These are phyloP conservation scores for Mucor racemosus DNA, from an alignment of 371 early-diverging fungal species.

Conservation along the genomic window DNA sequence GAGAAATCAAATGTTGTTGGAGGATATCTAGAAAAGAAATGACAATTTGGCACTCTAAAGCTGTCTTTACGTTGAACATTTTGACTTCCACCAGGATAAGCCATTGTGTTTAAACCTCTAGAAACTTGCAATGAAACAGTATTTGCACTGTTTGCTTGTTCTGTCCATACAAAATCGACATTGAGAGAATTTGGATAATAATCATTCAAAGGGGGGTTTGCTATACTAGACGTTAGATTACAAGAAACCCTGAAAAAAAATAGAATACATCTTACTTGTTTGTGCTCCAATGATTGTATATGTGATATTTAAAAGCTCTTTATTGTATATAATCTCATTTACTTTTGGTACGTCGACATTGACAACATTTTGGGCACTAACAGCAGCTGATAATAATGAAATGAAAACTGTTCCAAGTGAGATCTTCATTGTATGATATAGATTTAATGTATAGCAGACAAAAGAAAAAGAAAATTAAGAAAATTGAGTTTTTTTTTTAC, in stretches of 20 bases:
- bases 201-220: conserved; percentile 11
- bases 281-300: conserved; percentile 25
- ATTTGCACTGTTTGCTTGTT: conserved; percentile 17
- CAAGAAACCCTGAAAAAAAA: not conserved
- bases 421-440: not conserved
- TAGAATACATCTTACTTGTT: conserved; percentile 11
- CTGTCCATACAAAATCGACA: conserved; percentile 25
- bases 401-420: not conserved
- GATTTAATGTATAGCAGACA: not conserved
- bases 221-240: conserved; percentile 6
- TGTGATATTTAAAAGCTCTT: conserved; percentile 10
- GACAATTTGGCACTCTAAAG: conserved; percentile 31
- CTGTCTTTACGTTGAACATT: conserved; percentile 5
- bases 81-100: conserved; percentile 21
- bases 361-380: conserved; percentile 9
- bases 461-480: conserved; percentile 9
- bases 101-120: conserved; percentile 13
- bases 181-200: conserved; percentile 25
- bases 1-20: conserved; percentile 29
- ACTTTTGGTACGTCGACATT: conserved; percentile 16
- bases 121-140: conserved; percentile 10
- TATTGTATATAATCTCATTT: conserved; percentile 18
- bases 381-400: not conserved
- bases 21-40: conserved; percentile 32
- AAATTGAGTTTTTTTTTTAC: not conserved